Base-by-base conservation (phyloP, 768 basidiomycete species). In the Nevesoporus exiguus region DNA sequence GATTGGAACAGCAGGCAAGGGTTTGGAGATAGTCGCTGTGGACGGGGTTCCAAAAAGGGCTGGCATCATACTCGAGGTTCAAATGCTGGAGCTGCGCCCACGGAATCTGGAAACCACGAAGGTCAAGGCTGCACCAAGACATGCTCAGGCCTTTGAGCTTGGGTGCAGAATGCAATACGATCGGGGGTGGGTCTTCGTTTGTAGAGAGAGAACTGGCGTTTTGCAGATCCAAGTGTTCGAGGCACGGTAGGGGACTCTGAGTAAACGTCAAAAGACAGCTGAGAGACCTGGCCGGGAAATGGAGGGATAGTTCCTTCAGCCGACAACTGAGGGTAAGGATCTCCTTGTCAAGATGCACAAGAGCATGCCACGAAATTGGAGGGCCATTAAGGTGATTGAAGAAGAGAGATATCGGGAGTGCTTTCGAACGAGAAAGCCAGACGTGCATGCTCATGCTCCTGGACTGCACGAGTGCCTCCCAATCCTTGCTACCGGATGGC, bases 351-450 rank as follows among this genome's bases (percentile, higher is more conserved):
- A 71, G 66, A 42, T 51, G 57, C 47, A 71, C 44, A 42, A 71
- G 70, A 0, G 70, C 61, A 10, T 55, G 52, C 66, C 66, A 64
- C 0, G 61, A 60, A 30, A 69, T 58, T 29, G 41, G 47, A 13
- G 66, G 58, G 0, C 57, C 70, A 22, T 56, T 66, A 31, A 49
- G 1, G 22, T 69, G 70, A 31, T 58, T 54, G 40, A 69, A 53
- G 25, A 36, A 47, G 17, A 69, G 43, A 52, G 69, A 63, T 15
- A 69, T 52, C 2, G 67, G 68, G 52, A 71, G 66, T 0, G 61
- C 47, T 21, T 69, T 69, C 2, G 68, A 60, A 7, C 66, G 66
- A 19, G 70, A 70, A 29, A 70, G 44, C 68, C 68, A 69, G 10
- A 64, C 36, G 39, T 70, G 68, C 61, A 62, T 71, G 5, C 49